Percentiles rank a stretch among this genome's conserved stretches.
These are phyloP conservation scores for Berkeleyomyces basicola DNA, from an alignment of 2,329 filamentous ascomycete genomes.

Conservation along the genomic window DNA sequence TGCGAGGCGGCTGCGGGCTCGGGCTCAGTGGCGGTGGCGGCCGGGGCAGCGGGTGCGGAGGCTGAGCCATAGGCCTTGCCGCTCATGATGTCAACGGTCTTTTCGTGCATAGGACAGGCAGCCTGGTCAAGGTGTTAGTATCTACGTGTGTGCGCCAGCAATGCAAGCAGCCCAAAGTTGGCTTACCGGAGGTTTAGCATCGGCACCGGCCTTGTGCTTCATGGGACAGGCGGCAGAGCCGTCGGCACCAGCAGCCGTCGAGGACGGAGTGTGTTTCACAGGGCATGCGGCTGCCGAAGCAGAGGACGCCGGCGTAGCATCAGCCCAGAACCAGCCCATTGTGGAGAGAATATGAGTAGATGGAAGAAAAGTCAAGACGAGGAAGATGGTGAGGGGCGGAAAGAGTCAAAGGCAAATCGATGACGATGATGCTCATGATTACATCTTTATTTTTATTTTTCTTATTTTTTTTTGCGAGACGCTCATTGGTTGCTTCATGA, in stretches of 20 bases:
- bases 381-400: conserved; percentile 9
- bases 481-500: conserved; percentile 5
- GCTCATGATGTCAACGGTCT: conserved; percentile 31
- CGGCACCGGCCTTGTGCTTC: conserved; percentile 6
- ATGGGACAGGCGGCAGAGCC: neutral
- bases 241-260: neutral
- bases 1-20: conserved; percentile 22
- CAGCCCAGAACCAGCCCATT: conserved; percentile 52
- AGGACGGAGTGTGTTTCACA: conserved; percentile 5
- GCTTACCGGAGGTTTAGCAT: conserved; percentile 8
- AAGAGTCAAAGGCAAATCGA: neutral
- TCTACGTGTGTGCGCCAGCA: neutral
- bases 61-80: conserved; percentile 17
- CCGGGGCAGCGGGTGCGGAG: conserved; percentile 18
- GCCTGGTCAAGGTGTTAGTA: conserved; percentile 22
- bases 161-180: neutral
- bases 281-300: conserved; percentile 7
- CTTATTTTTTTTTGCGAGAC: conserved; percentile 3
- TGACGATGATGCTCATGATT: conserved; percentile 1
- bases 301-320: conserved; percentile 22
- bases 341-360: conserved; percentile 9
- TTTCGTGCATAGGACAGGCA: conserved; percentile 42
- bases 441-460: neutral
- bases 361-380: neutral
- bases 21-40: conserved; percentile 29